phyloP scores from a whole-genome alignment of 2,329 filamentous ascomycete genomes.

The Pseudogymnoascus sp. region DNA sequence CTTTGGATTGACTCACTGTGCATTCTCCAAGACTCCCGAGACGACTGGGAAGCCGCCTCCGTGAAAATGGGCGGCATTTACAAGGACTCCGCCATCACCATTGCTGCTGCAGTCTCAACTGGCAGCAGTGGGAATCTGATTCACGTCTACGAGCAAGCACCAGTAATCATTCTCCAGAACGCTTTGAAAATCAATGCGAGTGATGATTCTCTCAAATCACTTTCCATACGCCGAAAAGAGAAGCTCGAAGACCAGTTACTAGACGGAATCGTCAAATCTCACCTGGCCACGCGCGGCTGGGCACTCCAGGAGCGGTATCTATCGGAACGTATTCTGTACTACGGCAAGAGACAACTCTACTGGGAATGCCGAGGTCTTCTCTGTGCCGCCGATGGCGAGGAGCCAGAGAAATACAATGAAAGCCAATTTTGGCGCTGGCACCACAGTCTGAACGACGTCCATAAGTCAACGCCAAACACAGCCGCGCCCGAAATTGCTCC shows the following conservation, averaged over 20 bases:
- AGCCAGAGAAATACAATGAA: not conserved
- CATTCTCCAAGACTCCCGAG: not conserved
- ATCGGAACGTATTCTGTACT: constrained; percentile 10
- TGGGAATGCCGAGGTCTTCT: constrained; percentile 13
- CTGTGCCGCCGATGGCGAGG: not conserved
- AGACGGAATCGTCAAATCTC: not conserved
- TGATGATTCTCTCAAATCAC: not conserved
- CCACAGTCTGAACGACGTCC: not conserved
- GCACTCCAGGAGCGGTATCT: constrained; percentile 12
- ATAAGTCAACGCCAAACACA: not conserved
- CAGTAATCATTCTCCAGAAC: not conserved
- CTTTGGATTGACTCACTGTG: constrained; percentile 1
- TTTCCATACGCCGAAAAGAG: not conserved
- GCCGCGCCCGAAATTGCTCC: not conserved
- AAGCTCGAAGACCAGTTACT: not conserved
- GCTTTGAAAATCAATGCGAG: not conserved
- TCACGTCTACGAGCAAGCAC: not conserved
- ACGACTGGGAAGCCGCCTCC: not conserved
- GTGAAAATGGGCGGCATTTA: not conserved
- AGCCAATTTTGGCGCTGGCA: not conserved
- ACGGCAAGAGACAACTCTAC: constrained; percentile 10
- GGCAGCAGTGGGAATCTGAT: not conserved
- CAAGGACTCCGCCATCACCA: not conserved
- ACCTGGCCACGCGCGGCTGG: constrained; percentile 2
- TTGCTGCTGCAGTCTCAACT: not conserved